Evolutionary conservation across 1,284 basidiomycete genomes (phyloP).

Genomic region (Ustilago trichophora): DNA sequence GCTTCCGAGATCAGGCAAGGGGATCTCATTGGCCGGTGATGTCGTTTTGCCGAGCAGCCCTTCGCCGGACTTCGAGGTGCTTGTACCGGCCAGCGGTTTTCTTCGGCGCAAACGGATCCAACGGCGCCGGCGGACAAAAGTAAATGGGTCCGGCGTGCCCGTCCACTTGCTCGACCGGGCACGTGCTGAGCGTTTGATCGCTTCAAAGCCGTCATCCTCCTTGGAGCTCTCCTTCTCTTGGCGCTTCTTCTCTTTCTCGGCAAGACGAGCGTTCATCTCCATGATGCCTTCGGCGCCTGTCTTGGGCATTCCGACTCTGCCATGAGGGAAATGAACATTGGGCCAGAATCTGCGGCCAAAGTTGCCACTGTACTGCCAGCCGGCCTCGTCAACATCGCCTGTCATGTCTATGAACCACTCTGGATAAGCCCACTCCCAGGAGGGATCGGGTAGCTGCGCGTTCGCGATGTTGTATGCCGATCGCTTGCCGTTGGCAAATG

Average conservation of each 20-base stretch:
- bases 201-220: constrained; percentile 63
- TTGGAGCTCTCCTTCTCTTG: constrained; percentile 42
- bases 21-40: constrained; percentile 19
- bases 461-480: constrained; percentile 62
- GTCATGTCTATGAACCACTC: constrained; percentile 66
- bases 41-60: not conserved
- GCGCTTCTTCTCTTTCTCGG: constrained; percentile 33
- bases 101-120: constrained; percentile 62
- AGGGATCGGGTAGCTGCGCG: constrained; percentile 63
- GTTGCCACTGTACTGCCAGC: constrained; percentile 64
- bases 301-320: constrained; percentile 41
- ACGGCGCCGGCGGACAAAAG: constrained; percentile 60
- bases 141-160: constrained; percentile 50
- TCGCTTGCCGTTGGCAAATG: constrained; percentile 42
- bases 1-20: not conserved
- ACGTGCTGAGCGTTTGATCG: constrained; percentile 56
- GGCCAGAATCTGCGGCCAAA: constrained; percentile 55
- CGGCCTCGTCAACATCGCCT: constrained; percentile 64
- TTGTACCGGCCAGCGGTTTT: constrained; percentile 18
- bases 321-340: constrained; percentile 42
- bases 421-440: constrained; percentile 65
- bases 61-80: constrained; percentile 4
- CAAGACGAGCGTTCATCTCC: constrained; percentile 47
- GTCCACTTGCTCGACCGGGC: constrained; percentile 56
- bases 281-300: constrained; percentile 38